These are phyloP conservation scores for Scortechinia acanthostroma DNA, from an alignment of 2,329 filamentous ascomycete genomes.

Conservation along the genomic window DNA sequence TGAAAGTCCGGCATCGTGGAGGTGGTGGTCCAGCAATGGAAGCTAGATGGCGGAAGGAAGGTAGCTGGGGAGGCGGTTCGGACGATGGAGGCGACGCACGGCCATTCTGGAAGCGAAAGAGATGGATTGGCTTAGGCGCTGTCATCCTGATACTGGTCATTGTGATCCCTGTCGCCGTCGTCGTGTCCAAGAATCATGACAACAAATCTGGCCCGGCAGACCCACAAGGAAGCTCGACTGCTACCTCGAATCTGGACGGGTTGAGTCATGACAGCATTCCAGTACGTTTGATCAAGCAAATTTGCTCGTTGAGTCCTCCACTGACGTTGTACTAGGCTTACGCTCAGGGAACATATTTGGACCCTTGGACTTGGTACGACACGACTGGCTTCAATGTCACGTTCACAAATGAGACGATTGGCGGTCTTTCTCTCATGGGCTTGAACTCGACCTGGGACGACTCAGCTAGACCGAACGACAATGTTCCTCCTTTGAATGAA, in stretches of 20 bases:
- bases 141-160: neutral
- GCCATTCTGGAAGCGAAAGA: neutral
- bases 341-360: constrained; percentile 45
- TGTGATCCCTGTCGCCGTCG: neutral
- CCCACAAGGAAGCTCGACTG: neutral
- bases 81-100: neutral
- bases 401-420: constrained; percentile 61
- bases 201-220: neutral
- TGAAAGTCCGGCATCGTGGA: neutral
- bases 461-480: constrained; percentile 50
- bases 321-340: too few relatives aligned
- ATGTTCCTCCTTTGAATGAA: constrained; percentile 57
- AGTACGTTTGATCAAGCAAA: too few relatives aligned
- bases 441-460: constrained; percentile 66
- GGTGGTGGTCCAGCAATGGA: neutral
- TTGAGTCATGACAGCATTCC: neutral
- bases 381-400: constrained; percentile 69
- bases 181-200: neutral
- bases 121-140: neutral
- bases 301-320: too few relatives aligned
- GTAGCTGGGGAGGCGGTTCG: neutral
- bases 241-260: neutral
- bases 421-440: constrained; percentile 64
- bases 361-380: constrained; percentile 70
- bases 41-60: neutral